These are phyloP conservation scores for Gaultheria prostrata DNA, from an alignment of 148 eudicot genomes.

Conservation along the genomic window DNA sequence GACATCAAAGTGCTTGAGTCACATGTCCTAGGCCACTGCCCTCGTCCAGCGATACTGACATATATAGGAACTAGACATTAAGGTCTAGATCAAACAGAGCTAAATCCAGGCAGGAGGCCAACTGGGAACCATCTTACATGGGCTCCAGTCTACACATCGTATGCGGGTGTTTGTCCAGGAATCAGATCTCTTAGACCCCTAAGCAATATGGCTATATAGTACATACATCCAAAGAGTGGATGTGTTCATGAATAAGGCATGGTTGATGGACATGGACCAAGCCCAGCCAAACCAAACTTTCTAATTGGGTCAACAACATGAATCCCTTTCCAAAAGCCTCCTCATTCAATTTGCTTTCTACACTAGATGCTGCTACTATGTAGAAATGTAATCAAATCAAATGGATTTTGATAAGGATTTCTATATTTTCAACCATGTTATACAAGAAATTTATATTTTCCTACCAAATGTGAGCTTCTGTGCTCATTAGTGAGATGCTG, in stretches of 20 bases:
- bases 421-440: not conserved
- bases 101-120: not conserved
- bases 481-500: too few relatives aligned
- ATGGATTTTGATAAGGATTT: not conserved
- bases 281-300: not conserved
- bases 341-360: not conserved
- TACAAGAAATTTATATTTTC: not conserved
- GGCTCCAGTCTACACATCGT: not conserved
- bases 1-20: too few relatives aligned
- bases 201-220: conserved; percentile 1
- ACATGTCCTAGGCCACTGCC: too few relatives aligned
- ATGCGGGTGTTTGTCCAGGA: not conserved
- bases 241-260: not conserved
- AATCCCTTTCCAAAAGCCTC: not conserved
- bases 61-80: too few relatives aligned
- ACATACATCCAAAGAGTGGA: not conserved
- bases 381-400: not conserved
- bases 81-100: not conserved
- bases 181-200: not conserved
- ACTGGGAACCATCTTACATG: not conserved
- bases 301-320: not conserved
- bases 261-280: too few relatives aligned
- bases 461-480: not conserved
- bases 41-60: too few relatives aligned
- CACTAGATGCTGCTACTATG: not conserved